These are phyloP conservation scores for Mesostigma viride DNA, from an alignment of 139 green algal species.

Conservation along the genomic window DNA sequence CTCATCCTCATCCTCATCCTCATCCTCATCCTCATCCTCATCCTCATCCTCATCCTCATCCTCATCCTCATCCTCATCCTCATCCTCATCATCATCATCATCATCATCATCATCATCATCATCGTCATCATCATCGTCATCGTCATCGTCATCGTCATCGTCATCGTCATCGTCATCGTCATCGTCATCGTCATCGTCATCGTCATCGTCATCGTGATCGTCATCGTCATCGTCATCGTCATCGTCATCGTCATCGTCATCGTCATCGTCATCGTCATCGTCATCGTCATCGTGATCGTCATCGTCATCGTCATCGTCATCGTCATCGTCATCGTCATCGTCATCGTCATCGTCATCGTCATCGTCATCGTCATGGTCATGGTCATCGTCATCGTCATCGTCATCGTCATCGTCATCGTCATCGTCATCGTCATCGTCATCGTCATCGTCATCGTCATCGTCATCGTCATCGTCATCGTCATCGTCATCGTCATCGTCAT, in stretches of 20 bases:
- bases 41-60: background rate
- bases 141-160: background rate
- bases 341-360: background rate
- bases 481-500: too few relatives aligned
- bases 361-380: too few relatives aligned
- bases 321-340: constrained; percentile 1
- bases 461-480: too few relatives aligned
- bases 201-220: background rate
- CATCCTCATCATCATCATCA: background rate
- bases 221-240: background rate
- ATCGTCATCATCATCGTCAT: background rate
- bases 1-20: too few relatives aligned
- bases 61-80: too few relatives aligned
- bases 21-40: too few relatives aligned
- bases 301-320: background rate
- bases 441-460: too few relatives aligned
- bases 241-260: background rate
- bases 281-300: background rate
- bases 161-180: background rate
- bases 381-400: too few relatives aligned
- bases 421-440: too few relatives aligned
- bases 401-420: too few relatives aligned
- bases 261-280: constrained; percentile 1
- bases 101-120: too few relatives aligned
- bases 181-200: background rate